phyloP scores from a whole-genome alignment of 169 alveolate species.

The Cystoisospora suis region DNA sequence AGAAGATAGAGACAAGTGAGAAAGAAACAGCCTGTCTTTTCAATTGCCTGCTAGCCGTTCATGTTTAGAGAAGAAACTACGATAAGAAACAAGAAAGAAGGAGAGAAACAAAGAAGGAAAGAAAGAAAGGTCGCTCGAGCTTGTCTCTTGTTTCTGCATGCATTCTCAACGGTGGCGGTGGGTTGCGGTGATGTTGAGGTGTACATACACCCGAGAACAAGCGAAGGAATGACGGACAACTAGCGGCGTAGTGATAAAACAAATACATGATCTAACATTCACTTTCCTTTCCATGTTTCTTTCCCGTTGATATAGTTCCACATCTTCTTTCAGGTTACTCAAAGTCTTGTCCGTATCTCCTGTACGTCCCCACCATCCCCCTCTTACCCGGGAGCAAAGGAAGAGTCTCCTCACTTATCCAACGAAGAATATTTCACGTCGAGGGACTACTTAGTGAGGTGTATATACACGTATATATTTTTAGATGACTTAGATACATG shows the following conservation, averaged over 20 bases:
- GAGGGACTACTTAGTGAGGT: not conserved
- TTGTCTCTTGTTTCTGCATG: not conserved
- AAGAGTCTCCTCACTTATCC: not conserved
- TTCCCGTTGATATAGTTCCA: not conserved
- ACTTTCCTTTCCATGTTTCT: not conserved
- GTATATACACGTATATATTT: not conserved
- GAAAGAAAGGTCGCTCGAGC: no score
- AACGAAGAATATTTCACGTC: no score
- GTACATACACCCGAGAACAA: not conserved
- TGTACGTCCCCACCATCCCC: not conserved
- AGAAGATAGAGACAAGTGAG: not conserved
- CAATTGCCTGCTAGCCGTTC: not conserved
- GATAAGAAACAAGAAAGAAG: no score
- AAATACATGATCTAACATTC: not conserved
- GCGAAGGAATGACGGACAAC: not conserved
- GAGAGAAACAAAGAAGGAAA: no score
- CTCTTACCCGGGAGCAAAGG: not conserved
- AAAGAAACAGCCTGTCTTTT: not conserved
- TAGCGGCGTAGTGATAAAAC: not conserved
- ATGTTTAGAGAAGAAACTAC: no score
- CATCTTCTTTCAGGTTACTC: not conserved
- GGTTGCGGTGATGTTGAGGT: not conserved
- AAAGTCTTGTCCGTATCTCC: not conserved
- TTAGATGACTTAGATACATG: no score
- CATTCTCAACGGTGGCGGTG: not conserved